Evolutionary conservation across 306 rosid genomes (phyloP).

Genomic region (barrel medic (Medicago truncatula)): MtrunA17r5.0-ANR NC_053049.1:31230501-31231000

Average conservation of each 20-base stretch:
- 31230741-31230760: slow-evolving; percentile 39
- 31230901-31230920: slow-evolving; percentile 56
- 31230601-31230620: neutral
- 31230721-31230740: slow-evolving; percentile 2
- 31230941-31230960: slow-evolving; percentile 33
- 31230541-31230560: neutral
- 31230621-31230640: neutral
- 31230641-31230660: neutral
- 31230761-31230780: slow-evolving; percentile 20
- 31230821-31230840: slow-evolving; percentile 55
- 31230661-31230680: neutral
- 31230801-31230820: slow-evolving; percentile 35
- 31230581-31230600: neutral
- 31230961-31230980: slow-evolving; percentile 23
- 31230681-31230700: slow-evolving; percentile 4
- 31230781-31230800: slow-evolving; percentile 24
- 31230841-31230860: slow-evolving; percentile 60
- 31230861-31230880: slow-evolving; percentile 54
- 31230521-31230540: neutral
- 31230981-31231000: slow-evolving; percentile 18
- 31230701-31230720: slow-evolving; percentile 15
- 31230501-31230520: neutral
- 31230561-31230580: neutral
- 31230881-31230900: slow-evolving; percentile 53
- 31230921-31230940: slow-evolving; percentile 50